Conservation (phyloP, 345 rosid species). For the Pugionium dolabratum region DNA sequence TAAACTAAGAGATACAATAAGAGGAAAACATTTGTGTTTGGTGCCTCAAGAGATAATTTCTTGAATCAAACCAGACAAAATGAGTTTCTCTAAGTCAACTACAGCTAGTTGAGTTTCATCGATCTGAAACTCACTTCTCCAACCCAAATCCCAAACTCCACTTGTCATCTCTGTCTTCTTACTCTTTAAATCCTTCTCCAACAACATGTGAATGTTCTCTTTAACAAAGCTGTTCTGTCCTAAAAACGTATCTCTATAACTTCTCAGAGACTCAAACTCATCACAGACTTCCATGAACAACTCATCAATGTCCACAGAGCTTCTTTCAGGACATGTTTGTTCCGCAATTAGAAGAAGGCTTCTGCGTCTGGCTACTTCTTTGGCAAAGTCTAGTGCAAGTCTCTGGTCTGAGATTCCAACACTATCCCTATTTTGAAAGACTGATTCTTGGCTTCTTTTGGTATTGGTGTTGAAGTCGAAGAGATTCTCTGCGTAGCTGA, state of each 20-base stretch:
- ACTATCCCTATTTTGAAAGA: constrained; percentile 8
- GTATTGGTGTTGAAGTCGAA: constrained; percentile 45
- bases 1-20: background rate
- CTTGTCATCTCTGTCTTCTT: constrained; percentile 34
- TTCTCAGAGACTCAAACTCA: constrained; percentile 48
- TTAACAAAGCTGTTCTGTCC: constrained; percentile 32
- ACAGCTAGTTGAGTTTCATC: constrained; percentile 59
- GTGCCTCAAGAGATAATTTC: constrained; percentile 47
- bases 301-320: constrained; percentile 46
- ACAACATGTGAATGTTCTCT: constrained; percentile 43
- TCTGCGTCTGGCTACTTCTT: constrained; percentile 56
- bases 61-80: constrained; percentile 55
- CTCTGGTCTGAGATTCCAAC: constrained; percentile 33
- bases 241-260: constrained; percentile 43
- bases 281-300: constrained; percentile 59
- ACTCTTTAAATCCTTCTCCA: constrained; percentile 61
- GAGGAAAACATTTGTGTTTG: background rate
- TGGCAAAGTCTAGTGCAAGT: constrained; percentile 65
- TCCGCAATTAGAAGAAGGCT: constrained; percentile 43
- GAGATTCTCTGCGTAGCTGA: constrained; percentile 51
- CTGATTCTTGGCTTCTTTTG: constrained; percentile 16
- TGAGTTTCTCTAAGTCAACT: constrained; percentile 55
- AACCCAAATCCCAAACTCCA: constrained; percentile 76
- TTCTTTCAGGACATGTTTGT: constrained; percentile 33
- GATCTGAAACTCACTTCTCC: constrained; percentile 60